Evolutionary conservation across 2,329 filamentous ascomycete genomes (phyloP).

Genomic region (Myriangium duriaei): DNA sequence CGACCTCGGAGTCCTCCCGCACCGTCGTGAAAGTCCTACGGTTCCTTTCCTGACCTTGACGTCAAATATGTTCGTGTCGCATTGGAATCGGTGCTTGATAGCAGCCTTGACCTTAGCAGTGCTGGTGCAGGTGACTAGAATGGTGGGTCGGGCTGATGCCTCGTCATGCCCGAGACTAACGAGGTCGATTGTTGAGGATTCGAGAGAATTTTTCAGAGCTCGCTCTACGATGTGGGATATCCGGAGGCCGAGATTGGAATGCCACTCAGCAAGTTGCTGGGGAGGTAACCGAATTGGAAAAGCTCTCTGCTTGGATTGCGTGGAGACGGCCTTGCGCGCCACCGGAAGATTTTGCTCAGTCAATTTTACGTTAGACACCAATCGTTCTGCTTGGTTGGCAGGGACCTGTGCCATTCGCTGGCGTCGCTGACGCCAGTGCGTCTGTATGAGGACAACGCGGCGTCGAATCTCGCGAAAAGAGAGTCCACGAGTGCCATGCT

Average conservation of each 20-base stretch:
- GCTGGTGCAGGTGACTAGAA: conserved; percentile 65
- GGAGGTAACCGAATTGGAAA: conserved; percentile 40
- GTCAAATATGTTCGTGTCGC: conserved; percentile 51
- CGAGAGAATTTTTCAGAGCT: conserved; percentile 60
- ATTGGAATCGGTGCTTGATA: conserved; percentile 56
- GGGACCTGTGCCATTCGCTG: conserved; percentile 9
- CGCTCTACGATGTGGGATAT: conserved; percentile 58
- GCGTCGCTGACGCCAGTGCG: conserved; percentile 20
- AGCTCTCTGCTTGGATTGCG: conserved; percentile 7
- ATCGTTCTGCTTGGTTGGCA: not conserved
- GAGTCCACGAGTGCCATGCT: too few species aligned
- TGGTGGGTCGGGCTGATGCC: conserved; percentile 55
- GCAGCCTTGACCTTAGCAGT: conserved; percentile 60
- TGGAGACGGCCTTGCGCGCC: conserved; percentile 4
- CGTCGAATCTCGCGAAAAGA: conserved; percentile 26
- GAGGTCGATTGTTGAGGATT: conserved; percentile 67
- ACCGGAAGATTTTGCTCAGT: too few species aligned
- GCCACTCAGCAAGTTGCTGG: conserved; percentile 58
- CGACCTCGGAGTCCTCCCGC: too few species aligned
- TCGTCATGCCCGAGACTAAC: conserved; percentile 60
- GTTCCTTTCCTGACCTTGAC: conserved; percentile 58
- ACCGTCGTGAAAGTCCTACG: too few species aligned
- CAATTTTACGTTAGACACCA: not conserved
- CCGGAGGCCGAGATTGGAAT: conserved; percentile 56
- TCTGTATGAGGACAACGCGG: conserved; percentile 22